A percentile compares a stretch with the other conserved stretches of the same genome.
Conservation (phyloP, 2,329 filamentous ascomycete genomes). For the Chalaropsis ovoidea region DNA sequence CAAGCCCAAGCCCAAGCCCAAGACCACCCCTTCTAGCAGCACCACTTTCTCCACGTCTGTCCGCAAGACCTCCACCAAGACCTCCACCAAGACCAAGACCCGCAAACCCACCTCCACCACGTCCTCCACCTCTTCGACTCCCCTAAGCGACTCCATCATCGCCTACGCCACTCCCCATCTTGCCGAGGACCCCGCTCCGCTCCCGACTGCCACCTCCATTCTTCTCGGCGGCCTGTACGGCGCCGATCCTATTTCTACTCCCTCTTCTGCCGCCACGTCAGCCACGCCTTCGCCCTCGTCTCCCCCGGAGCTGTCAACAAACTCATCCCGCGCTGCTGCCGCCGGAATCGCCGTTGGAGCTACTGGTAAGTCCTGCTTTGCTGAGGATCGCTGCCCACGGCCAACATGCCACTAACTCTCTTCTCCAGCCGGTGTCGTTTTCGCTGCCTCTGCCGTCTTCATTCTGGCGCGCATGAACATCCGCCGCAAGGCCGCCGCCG, state of each 20-base stretch:
- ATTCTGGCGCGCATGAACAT: slow-evolving; percentile 21
- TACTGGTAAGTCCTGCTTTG: slow-evolving; percentile 20
- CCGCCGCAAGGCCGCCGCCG: slow-evolving; percentile 10
- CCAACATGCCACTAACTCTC: background rate
- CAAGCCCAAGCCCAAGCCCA: background rate
- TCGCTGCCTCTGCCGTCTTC: slow-evolving; percentile 22
- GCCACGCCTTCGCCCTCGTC: background rate
- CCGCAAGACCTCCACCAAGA: slow-evolving; percentile 7
- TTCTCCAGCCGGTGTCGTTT: slow-evolving; percentile 21
- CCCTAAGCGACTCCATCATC: slow-evolving; percentile 18
- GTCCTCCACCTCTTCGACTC: slow-evolving; percentile 9
- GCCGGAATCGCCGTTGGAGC: slow-evolving; percentile 24
- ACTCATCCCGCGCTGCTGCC: slow-evolving; percentile 14
- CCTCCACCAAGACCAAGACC: slow-evolving; percentile 7
- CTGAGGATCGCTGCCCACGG: background rate
- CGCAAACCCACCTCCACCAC: slow-evolving; percentile 6
- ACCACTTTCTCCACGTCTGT: slow-evolving; percentile 16
- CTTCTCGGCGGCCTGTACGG: background rate
- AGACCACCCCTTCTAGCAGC: slow-evolving; percentile 12
- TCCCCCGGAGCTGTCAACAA: background rate
- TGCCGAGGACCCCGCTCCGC: slow-evolving; percentile 1
- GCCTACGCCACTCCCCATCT: slow-evolving; percentile 11
- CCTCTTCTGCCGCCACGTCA: background rate
- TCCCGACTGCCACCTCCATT: background rate
- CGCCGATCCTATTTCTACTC: background rate